Evolutionary conservation across 169 alveolate genomes (phyloP), one percentile per base, ranked within the genome.

Genomic region (Eimeria brunetti): DNA sequence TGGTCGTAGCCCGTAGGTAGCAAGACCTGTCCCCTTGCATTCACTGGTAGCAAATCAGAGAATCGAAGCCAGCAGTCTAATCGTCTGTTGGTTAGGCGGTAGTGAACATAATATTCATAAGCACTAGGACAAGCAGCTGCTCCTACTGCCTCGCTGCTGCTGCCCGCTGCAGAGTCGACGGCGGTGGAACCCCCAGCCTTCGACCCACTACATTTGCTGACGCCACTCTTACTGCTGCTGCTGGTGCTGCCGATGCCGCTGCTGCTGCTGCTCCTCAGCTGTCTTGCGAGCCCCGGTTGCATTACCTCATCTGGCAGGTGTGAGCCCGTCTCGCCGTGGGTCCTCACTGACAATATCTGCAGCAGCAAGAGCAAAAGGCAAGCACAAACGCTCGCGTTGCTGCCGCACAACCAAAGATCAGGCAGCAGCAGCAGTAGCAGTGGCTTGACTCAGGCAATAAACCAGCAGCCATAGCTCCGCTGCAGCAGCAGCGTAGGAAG

Each of bases 51-150:
- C 56, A 92, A 33, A 30, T 89, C 88, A 44, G 83, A 46, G 73
- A 94, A 94, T 18, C 71, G 85, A 58, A 81, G 69, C 96, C 96
- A 88, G 75, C 81, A 85, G 53, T 94, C 96, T 73, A 58, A 22
- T 81, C 95, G 90, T 36, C 95, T 86, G 94, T 95, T 90, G 44
- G 78, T 81, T 24, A 86, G 91, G 56, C 84, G 71, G 84, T 69
- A 83, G 88, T 94, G 96, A 8, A 94, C 86, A 81, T 94, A 94
- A 46, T 94, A 94, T 58, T 88, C 95, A 41, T 76, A 94, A 24
- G 78, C 92, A 44, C 83, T 62, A 41, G 92, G 92, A 12, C 58
- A 36, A 14, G 44, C 60, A 36, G 92, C 38, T 38, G 80, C 80
- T 60, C 67, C 92, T 53, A 56, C 71, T 20, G 90, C 44, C 27